Percentiles rank a stretch among this genome's conserved stretches.
Conservation (phyloP, 352 stramenopile genomes). For the Halophytophthora batemanensis region DNA sequence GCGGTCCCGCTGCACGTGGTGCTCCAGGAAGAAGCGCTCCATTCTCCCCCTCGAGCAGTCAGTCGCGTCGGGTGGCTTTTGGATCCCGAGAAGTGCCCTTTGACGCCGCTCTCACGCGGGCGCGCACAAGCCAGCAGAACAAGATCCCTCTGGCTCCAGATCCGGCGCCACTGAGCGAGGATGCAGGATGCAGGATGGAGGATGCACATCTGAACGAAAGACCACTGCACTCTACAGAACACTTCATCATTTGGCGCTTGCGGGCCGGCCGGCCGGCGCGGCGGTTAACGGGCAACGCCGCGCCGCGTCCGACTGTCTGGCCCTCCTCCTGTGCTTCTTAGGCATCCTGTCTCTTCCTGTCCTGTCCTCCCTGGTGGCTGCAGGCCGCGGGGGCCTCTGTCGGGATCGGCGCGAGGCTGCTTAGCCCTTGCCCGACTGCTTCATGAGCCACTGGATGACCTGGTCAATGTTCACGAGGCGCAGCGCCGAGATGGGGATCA, state of each 20-base stretch:
- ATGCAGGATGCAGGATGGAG: too few relatives aligned
- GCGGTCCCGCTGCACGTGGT: conserved; percentile 71
- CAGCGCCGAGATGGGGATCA: conserved; percentile 97
- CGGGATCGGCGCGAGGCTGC: neutral
- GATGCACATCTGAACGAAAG: conserved; percentile 7
- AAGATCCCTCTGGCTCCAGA: too few relatives aligned
- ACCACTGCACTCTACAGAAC: conserved; percentile 29
- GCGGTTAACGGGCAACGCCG: too few relatives aligned
- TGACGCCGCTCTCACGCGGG: too few relatives aligned
- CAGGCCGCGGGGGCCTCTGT: neutral
- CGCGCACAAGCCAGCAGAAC: too few relatives aligned
- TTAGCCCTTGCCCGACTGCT: conserved; percentile 91
- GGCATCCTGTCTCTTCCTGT: neutral
- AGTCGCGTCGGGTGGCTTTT: too few relatives aligned
- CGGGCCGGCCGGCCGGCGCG: conserved; percentile 6
- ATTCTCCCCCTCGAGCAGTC: conserved; percentile 21
- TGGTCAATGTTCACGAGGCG: conserved; percentile 97
- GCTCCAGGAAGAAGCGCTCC: conserved; percentile 81
- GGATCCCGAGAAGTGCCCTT: too few relatives aligned
- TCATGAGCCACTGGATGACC: conserved; percentile 96
- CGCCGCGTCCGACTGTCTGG: neutral
- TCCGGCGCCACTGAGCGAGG: too few relatives aligned
- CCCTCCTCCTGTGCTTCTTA: neutral
- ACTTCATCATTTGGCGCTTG: conserved; percentile 20
- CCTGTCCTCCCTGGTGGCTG: conserved; percentile 5